Conservation (phyloP, 148 eudicot species). For the Amaranthus hypochondriacus region DNA sequence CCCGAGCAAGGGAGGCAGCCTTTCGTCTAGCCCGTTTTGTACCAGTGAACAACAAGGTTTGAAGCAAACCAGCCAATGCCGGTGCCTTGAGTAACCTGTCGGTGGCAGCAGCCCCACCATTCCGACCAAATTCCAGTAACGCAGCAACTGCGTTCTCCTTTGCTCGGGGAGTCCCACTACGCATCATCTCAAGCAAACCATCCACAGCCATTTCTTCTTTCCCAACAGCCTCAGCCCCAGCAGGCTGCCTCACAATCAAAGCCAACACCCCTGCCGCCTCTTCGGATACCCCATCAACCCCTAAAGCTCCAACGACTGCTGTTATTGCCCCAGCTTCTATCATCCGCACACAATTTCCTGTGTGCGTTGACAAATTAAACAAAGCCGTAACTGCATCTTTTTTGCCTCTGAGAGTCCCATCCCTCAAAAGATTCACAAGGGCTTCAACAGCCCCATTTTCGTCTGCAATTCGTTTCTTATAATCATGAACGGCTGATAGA, state of each 20-base stretch:
- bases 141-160: conserved; percentile 95
- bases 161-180: conserved; percentile 72
- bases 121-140: conserved; percentile 66
- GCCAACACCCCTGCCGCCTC: conserved; percentile 88
- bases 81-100: conserved; percentile 74
- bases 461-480: conserved; percentile 62
- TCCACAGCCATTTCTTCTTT: conserved; percentile 54
- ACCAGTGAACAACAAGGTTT: conserved; percentile 67
- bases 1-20: conserved; percentile 89
- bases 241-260: conserved; percentile 62
- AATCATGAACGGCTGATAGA: conserved; percentile 78
- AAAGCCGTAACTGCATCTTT: conserved; percentile 89
- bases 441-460: conserved; percentile 71
- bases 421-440: conserved; percentile 44
- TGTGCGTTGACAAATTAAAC: conserved; percentile 67
- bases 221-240: conserved; percentile 71
- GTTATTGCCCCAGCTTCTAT: conserved; percentile 60
- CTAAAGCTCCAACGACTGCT: conserved; percentile 53
- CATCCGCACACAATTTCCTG: conserved; percentile 48
- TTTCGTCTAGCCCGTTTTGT: conserved; percentile 90
- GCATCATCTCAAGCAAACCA: conserved; percentile 66
- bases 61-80: conserved; percentile 53
- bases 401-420: conserved; percentile 69
- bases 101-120: conserved; percentile 58
- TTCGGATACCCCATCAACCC: conserved; percentile 58